Percentiles rank a stretch among this genome's conserved stretches.
Conservation (phyloP, 2,329 filamentous ascomycete genomes). For the Trichoderma afroharzianum region DNA sequence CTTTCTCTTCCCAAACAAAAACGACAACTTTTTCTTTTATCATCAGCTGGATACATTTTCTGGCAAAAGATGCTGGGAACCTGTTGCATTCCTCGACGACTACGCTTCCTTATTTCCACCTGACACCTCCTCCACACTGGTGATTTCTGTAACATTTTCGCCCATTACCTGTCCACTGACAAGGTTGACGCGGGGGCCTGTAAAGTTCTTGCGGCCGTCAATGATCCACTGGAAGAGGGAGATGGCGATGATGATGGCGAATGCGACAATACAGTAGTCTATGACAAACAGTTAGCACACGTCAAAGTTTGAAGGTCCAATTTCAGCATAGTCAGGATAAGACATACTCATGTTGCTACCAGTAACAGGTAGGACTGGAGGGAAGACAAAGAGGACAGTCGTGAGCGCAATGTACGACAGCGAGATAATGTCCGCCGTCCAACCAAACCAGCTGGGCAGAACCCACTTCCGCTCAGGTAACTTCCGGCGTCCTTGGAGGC, state of each 20-base stretch:
- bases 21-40: not conserved
- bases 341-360: slow-evolving; percentile 60
- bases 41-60: not conserved
- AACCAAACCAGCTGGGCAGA: slow-evolving; percentile 34
- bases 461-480: slow-evolving; percentile 50
- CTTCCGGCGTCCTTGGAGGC: slow-evolving; percentile 59
- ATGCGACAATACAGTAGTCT: slow-evolving; percentile 45
- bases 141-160: not conserved
- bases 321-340: no score
- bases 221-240: slow-evolving; percentile 42
- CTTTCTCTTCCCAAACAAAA: not conserved
- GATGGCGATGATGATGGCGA: slow-evolving; percentile 43
- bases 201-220: slow-evolving; percentile 45
- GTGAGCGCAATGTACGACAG: slow-evolving; percentile 63
- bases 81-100: not conserved
- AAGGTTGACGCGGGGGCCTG: slow-evolving; percentile 28
- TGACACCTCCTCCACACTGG: not conserved
- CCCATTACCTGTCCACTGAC: slow-evolving; percentile 3
- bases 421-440: slow-evolving; percentile 40
- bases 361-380: slow-evolving; percentile 60
- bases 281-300: not conserved
- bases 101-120: not conserved
- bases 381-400: slow-evolving; percentile 69
- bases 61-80: not conserved
- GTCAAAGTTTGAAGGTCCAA: rapidly evolving